Percentiles rank a stretch among this genome's conserved stretches.
These are phyloP conservation scores for Rhodomyrtus tomentosa DNA, from an alignment of 345 rosid species.

Conservation along the genomic window DNA sequence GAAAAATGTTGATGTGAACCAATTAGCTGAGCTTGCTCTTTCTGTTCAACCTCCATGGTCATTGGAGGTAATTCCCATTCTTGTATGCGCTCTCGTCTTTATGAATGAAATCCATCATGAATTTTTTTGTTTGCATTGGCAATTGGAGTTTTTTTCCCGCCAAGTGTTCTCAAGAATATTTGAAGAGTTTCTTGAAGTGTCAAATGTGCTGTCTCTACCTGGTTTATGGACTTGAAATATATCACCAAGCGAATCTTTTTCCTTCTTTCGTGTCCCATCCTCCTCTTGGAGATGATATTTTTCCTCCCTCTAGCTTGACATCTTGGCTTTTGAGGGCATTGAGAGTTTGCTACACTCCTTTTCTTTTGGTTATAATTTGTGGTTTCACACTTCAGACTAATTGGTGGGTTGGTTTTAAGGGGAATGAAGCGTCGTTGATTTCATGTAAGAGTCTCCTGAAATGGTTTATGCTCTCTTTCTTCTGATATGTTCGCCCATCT, in stretches of 20 bases:
- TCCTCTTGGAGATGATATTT: not conserved
- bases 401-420: not conserved
- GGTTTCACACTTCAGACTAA: not conserved
- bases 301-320: not conserved
- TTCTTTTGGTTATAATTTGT: not conserved
- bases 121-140: not conserved
- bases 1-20: conserved; percentile 65
- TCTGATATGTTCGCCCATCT: not conserved
- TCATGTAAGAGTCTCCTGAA: not conserved
- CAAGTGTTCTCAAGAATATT: not conserved
- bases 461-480: not conserved
- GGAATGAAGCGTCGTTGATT: not conserved
- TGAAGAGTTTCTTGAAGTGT: not conserved
- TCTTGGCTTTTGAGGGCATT: not conserved
- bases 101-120: not conserved
- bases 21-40: conserved; percentile 71
- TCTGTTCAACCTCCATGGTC: conserved; percentile 56
- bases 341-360: not conserved
- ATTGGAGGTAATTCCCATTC: conserved; percentile 38
- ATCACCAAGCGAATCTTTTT: not conserved
- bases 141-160: not conserved
- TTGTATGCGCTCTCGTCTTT: not conserved
- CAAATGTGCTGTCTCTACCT: not conserved
- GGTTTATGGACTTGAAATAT: not conserved
- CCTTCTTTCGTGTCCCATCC: not conserved